Percentiles rank a stretch among this genome's conserved stretches.
phyloP scores from a whole-genome alignment of 257 asterid genomes.

The Rauvolfia tetraphylla region DNA sequence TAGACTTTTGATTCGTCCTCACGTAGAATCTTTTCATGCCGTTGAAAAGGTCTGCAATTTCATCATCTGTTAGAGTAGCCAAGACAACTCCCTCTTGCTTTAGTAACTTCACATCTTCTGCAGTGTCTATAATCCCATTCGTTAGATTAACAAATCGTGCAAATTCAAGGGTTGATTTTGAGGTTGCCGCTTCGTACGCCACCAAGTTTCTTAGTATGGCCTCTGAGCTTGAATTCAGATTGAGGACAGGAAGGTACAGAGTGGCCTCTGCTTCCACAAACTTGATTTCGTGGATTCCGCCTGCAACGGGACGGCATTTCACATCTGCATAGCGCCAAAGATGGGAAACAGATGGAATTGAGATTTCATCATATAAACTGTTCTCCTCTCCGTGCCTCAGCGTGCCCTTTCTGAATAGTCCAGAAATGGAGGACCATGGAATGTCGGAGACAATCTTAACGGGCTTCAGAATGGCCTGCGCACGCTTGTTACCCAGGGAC shows the following conservation, averaged over 20 bases:
- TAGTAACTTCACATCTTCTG: conserved; percentile 39
- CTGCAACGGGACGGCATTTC: conserved; percentile 19
- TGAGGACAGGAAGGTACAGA: conserved; percentile 43
- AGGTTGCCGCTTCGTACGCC: conserved; percentile 45
- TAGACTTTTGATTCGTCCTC: conserved; percentile 17
- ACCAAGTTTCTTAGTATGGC: conserved; percentile 46
- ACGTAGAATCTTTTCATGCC: conserved; percentile 35
- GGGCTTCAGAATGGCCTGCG: conserved; percentile 14
- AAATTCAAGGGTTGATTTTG: conserved; percentile 29
- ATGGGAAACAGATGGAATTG: conserved; percentile 26
- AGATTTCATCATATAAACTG: conserved; percentile 15
- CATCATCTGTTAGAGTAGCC: conserved; percentile 34
- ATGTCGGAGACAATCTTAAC: conserved; percentile 16
- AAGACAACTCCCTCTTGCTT: conserved; percentile 31
- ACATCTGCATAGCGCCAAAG: conserved; percentile 19
- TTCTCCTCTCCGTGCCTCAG: conserved; percentile 6
- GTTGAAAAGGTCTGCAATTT: conserved; percentile 38
- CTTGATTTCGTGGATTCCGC: conserved; percentile 26
- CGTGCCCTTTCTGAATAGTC: conserved; percentile 17
- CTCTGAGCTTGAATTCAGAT: conserved; percentile 35
- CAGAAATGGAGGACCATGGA: conserved; percentile 31
- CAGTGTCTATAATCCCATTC: conserved; percentile 44
- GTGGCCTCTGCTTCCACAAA: conserved; percentile 22
- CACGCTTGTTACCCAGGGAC: conserved; percentile 12
- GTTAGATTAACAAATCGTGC: conserved; percentile 50